Base-by-base conservation (phyloP, 257 asterid genomes). In the Solanum peruvianum region DNA sequence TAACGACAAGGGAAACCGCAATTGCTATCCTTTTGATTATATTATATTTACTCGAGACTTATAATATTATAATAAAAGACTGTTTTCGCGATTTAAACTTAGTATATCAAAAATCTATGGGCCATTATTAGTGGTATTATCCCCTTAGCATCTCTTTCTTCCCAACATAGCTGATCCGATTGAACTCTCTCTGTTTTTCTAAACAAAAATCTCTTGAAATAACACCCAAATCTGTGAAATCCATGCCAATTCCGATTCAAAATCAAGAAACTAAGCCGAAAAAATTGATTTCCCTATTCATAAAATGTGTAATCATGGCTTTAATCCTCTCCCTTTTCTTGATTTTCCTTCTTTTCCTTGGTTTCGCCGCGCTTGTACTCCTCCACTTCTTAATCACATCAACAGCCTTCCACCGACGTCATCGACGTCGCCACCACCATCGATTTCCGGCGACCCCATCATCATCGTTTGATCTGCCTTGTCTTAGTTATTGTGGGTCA, bases 351-450 rank as follows among this genome's bases (percentile, higher is more conserved):
- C 91, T 95, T 91, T 94, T 96, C 91, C 90, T 95, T 16, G 98
- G 99, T 41, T 92, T 96, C 91, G 98, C 98, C 9, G 98, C 98
- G 87, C 69, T 95, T 71, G 88, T 96, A 86, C 91, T 96, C 93
- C 87, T 94, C 72, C 97, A 95, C 91, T 94, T 96, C 89, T 90
- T 96, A 87, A 85, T 96, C 87, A 85, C 92, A 87, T 92, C 96
- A 82, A 88, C 92, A 87, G 88, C 95, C 90, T 89, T 88, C 91
- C 93, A 75, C 88, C 94, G 95, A 86, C 95, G 91, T 76, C 93
- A 92, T 86, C 88, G 87, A 80, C 91, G 88, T 75, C 90, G 86
- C 56, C 71, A 41, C n/a, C 21, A 69, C n/a, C 42, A 70, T 9
- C 75, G 75, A 13, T 7, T 72, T 37, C 62, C 88, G 35, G 5